Conservation (phyloP, 2,329 filamentous ascomycete genomes). For the Penicillium olsonii region DNA sequence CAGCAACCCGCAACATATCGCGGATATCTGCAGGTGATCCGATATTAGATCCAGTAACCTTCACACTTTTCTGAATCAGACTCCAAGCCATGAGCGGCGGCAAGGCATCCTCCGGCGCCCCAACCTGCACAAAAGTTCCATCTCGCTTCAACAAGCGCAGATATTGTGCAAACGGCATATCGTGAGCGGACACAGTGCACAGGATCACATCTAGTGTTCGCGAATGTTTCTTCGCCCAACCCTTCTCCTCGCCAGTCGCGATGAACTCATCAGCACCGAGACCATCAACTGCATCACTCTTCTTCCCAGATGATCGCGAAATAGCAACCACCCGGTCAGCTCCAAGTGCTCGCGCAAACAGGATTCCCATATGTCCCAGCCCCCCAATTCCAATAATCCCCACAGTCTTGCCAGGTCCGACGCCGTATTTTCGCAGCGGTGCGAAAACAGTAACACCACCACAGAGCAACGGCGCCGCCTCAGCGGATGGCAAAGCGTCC, state of each 20-base stretch:
- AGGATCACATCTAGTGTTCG: conserved; percentile 57
- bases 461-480: conserved; percentile 72
- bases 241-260: conserved; percentile 57
- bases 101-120: conserved; percentile 61
- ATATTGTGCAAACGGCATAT: conserved; percentile 66
- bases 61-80: conserved; percentile 59
- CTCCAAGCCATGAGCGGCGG: conserved; percentile 59
- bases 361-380: conserved; percentile 70
- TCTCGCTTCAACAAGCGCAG: conserved; percentile 60
- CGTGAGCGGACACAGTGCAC: conserved; percentile 57
- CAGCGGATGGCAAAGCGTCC: conserved; percentile 48
- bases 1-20: conserved; percentile 47
- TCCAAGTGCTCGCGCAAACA: conserved; percentile 70
- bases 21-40: conserved; percentile 46
- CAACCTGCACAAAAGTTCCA: conserved; percentile 67
- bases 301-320: conserved; percentile 54
- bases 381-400: conserved; percentile 74
- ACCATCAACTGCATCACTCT: conserved; percentile 50
- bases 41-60: conserved; percentile 53
- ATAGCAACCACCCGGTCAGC: conserved; percentile 63
- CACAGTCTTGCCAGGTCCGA: conserved; percentile 70
- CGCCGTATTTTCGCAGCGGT: conserved; percentile 66
- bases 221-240: conserved; percentile 54
- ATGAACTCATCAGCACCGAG: conserved; percentile 60
- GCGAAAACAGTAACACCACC: conserved; percentile 74